Percentiles rank a stretch among this genome's conserved stretches.
These are phyloP conservation scores for Chloris gayana DNA, from an alignment of 176 grass and related monocot species.

Conservation along the genomic window DNA sequence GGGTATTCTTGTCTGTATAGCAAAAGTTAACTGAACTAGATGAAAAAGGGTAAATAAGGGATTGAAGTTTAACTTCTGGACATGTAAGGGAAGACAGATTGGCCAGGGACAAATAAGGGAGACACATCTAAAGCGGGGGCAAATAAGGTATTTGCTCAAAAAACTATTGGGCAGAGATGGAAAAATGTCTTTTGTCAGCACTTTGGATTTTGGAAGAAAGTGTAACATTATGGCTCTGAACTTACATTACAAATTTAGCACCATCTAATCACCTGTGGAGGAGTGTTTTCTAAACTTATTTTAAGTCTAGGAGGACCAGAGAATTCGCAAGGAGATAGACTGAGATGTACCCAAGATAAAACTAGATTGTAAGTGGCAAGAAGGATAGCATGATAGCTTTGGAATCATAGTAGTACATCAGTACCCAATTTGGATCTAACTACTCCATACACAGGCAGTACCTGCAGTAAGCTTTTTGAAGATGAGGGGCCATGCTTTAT, in stretches of 20 bases:
- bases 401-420: neutral
- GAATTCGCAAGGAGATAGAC: neutral
- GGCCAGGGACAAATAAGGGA: too few relatives aligned
- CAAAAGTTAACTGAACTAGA: too few relatives aligned
- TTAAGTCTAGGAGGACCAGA: neutral
- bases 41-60: too few relatives aligned
- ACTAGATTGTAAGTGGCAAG: neutral
- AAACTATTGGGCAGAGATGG: neutral
- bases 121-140: too few relatives aligned
- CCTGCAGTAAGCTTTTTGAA: slow-evolving; percentile 48
- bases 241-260: neutral
- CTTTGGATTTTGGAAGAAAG: neutral
- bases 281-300: neutral
- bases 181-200: neutral
- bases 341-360: neutral
- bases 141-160: too few relatives aligned
- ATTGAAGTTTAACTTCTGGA: too few relatives aligned
- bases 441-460: neutral
- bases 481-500: slow-evolving; percentile 25
- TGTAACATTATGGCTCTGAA: neutral
- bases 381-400: neutral
- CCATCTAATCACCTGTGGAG: neutral
- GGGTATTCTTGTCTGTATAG: too few relatives aligned
- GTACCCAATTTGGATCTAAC: neutral
- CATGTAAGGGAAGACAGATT: too few relatives aligned